phyloP scores from a whole-genome alignment of 148 eudicot species.

The Nepenthes gracilis region DNA sequence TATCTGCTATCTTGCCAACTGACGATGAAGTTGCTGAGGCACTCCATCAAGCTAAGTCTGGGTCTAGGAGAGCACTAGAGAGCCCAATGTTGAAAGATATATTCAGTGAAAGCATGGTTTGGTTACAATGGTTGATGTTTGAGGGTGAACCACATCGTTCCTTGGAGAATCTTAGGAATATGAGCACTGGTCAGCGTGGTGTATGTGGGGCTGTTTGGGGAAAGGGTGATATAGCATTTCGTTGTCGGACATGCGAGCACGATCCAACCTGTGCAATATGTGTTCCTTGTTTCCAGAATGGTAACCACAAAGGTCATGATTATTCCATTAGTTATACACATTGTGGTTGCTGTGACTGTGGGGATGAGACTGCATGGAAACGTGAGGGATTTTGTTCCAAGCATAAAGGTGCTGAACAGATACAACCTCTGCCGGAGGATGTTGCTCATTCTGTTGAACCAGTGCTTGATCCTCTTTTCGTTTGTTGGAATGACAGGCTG shows the following conservation, averaged over 20 bases:
- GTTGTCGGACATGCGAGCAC: constrained; percentile 94
- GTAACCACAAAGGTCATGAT: constrained; percentile 85
- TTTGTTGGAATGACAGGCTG: constrained; percentile 50
- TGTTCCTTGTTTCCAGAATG: constrained; percentile 93
- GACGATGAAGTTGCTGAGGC: constrained; percentile 45
- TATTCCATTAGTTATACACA: constrained; percentile 88
- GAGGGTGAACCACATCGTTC: constrained; percentile 56
- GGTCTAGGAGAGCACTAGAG: constrained; percentile 10
- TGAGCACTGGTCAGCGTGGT: constrained; percentile 66
- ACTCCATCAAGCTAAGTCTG: constrained; percentile 16
- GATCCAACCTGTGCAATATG: constrained; percentile 99
- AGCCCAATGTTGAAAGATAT: constrained; percentile 26
- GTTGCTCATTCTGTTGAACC: constrained; percentile 63
- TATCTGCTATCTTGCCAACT: constrained; percentile 54
- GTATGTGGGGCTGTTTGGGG: constrained; percentile 99
- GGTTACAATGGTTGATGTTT: constrained; percentile 98
- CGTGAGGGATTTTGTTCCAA: constrained; percentile 92
- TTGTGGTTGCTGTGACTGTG: constrained; percentile 99
- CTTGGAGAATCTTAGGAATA: constrained; percentile 34
- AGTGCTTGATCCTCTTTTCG: constrained; percentile 53
- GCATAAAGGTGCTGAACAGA: constrained; percentile 91
- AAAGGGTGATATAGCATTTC: constrained; percentile 80
- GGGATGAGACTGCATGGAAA: constrained; percentile 98
- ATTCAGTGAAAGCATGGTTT: constrained; percentile 57
- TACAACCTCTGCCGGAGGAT: constrained; percentile 72